Evolutionary conservation across 2,329 filamentous ascomycete species (phyloP).

Genomic region (Microcyclosporella mali): DNA sequence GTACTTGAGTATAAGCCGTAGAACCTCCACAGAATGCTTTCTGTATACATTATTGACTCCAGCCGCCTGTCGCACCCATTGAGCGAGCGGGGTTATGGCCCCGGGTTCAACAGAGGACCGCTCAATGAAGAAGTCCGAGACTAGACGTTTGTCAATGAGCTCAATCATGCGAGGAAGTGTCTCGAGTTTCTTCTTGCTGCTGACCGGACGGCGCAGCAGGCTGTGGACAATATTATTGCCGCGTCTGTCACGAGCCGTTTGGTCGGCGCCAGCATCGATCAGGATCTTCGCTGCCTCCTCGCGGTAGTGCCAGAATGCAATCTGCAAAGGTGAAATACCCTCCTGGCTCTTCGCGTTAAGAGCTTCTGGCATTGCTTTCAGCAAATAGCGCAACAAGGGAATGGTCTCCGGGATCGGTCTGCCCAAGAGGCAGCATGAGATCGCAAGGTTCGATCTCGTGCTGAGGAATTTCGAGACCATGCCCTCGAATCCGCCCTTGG

Average conservation of each 20-base stretch:
- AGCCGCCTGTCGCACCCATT: slow-evolving; percentile 7
- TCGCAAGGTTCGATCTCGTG: slow-evolving; percentile 50
- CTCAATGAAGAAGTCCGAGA: slow-evolving; percentile 54
- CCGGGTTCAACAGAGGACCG: slow-evolving; percentile 48
- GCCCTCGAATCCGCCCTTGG: slow-evolving; percentile 57
- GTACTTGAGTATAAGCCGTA: slow-evolving; percentile 25
- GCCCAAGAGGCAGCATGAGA: slow-evolving; percentile 58
- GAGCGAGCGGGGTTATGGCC: slow-evolving; percentile 59
- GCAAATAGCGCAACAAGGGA: slow-evolving; percentile 59
- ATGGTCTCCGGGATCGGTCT: slow-evolving; percentile 38
- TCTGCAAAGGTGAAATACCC: slow-evolving; percentile 61
- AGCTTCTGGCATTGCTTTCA: slow-evolving; percentile 54
- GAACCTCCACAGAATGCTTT: slow-evolving; percentile 7
- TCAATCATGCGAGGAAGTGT: slow-evolving; percentile 43
- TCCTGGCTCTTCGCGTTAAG: slow-evolving; percentile 54
- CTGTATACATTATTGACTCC: not conserved
- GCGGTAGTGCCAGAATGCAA: slow-evolving; percentile 56
- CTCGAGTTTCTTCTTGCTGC: slow-evolving; percentile 8
- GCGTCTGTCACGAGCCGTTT: slow-evolving; percentile 49
- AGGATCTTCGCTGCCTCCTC: slow-evolving; percentile 54
- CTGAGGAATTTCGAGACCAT: slow-evolving; percentile 58
- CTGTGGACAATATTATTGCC: slow-evolving; percentile 66
- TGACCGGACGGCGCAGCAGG: slow-evolving; percentile 31
- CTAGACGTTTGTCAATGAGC: slow-evolving; percentile 53
- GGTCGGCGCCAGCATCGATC: slow-evolving; percentile 63